Evolutionary conservation across 1,139 yeast genomes (phyloP).

Genomic region (Magnusiomyces fungicola): DNA sequence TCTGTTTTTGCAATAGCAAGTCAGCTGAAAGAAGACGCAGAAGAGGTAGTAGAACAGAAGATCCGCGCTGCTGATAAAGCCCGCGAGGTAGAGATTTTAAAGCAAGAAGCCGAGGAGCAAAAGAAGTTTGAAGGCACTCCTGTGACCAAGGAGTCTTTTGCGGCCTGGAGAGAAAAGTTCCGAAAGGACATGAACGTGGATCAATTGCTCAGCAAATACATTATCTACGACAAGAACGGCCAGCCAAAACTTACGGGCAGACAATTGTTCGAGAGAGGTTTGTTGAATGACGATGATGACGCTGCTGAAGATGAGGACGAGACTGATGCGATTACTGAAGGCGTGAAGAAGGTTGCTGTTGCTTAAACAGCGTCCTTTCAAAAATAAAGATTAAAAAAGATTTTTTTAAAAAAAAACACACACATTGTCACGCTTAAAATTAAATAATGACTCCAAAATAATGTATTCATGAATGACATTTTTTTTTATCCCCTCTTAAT

Average conservation of each 20-base stretch:
- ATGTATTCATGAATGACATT: too few relatives aligned
- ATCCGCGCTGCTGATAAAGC: slow-evolving; percentile 48
- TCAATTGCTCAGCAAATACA: slow-evolving; percentile 33
- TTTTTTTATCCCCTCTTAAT: too few relatives aligned
- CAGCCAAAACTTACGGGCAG: slow-evolving; percentile 61
- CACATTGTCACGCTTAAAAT: too few relatives aligned
- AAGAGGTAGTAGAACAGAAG: slow-evolving; percentile 51
- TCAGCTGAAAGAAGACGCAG: slow-evolving; percentile 72
- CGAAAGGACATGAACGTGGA: slow-evolving; percentile 47
- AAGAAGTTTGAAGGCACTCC: slow-evolving; percentile 67
- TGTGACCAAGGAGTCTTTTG: slow-evolving; percentile 66
- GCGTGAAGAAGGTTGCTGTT: not conserved
- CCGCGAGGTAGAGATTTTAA: slow-evolving; percentile 51
- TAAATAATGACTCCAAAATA: too few relatives aligned
- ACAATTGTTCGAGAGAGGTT: slow-evolving; percentile 83
- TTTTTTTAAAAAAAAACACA: too few relatives aligned
- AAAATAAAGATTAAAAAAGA: too few relatives aligned
- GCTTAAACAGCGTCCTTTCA: too few relatives aligned
- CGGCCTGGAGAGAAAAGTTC: slow-evolving; percentile 61
- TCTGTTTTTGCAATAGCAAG: slow-evolving; percentile 75
- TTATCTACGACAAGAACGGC: slow-evolving; percentile 57
- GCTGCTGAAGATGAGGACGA: slow-evolving; percentile 31
- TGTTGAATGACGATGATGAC: slow-evolving; percentile 56
- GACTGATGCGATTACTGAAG: not conserved
- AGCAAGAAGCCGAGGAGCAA: slow-evolving; percentile 65